Evolutionary conservation across 495 filamentous ascomycete species (phyloP), one percentile per base, ranked within the genome.

Genomic region (Articulospora tetracladia): DNA sequence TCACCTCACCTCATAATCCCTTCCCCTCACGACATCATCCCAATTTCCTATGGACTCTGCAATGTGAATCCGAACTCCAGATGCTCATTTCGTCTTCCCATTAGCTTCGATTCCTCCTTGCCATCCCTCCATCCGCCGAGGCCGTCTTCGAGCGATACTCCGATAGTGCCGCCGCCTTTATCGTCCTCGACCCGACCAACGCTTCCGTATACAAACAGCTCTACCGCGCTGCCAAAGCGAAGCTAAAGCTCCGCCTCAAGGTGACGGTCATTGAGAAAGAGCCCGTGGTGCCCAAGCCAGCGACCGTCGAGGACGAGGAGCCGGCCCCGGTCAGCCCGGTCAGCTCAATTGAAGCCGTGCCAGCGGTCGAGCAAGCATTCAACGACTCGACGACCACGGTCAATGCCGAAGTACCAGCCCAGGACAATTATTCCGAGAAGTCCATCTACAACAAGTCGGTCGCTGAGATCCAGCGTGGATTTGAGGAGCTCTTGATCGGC

Each of bases 191-290:
- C 73, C 78, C 83, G 51, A 76, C 78, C 68, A 96, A 97, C 64
- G 72, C 79, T 1, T 79, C 87, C 24, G 89, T 96, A 55, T 98
- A 96, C 83, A 99, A 97, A 77, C 93, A 97, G 73, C 86, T 99
- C 39, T 92, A 92, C 71, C 90, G 94, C 64, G 94, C 94, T 69
- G 94, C 95, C 61, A 99, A 97, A 76, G 94, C 94, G 19, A 99
- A 99, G 82, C 85, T 92, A 57, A 99, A 97, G 86, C 86, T 99
- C 60, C 91, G 93, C 68, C 84, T 99, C 52, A 88, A 86, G 63
- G 91, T 88, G 50, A 92, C 83, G 19, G 65, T 67, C 24, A 68
- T 61, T 30, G 63, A 67, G 19, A 68, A 65, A 49, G 64, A 68
- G 51, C 58, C 65, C 2, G 61, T 64, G 39, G 55, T 54, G 1